Conservation (phyloP, 495 filamentous ascomycete genomes). For the Tuber aestivum region DNA sequence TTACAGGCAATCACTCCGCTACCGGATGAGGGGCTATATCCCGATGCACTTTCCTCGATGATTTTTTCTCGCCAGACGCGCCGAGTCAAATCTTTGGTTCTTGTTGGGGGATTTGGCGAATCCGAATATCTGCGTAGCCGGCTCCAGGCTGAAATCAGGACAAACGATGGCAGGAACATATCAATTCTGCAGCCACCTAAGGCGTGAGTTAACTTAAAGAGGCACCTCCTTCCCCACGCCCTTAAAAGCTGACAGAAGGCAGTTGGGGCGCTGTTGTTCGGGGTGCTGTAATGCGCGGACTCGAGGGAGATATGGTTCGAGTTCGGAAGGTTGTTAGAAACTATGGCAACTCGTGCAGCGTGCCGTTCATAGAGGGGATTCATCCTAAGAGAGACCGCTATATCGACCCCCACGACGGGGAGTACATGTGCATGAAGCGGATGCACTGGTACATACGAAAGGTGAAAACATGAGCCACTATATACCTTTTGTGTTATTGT, state of each 20-base stretch:
- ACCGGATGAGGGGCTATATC: no score
- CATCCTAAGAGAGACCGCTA: conserved; percentile 8
- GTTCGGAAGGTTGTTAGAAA: conserved; percentile 11
- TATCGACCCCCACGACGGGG: background rate
- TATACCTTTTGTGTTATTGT: background rate
- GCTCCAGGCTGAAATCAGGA: conserved; percentile 60
- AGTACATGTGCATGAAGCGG: background rate
- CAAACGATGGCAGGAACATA: conserved; percentile 11
- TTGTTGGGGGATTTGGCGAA: conserved; percentile 65
- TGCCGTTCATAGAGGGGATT: background rate
- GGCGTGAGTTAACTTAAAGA: conserved; percentile 6
- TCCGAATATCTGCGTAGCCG: conserved; percentile 60
- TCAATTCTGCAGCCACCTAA: conserved; percentile 16
- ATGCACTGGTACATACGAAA: conserved; percentile 16
- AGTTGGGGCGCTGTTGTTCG: conserved; percentile 27
- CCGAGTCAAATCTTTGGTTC: conserved; percentile 47
- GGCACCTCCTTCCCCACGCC: no score
- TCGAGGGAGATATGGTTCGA: conserved; percentile 9
- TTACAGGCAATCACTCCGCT: no score
- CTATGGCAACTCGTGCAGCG: background rate
- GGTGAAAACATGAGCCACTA: background rate
- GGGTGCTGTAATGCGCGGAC: conserved; percentile 12
- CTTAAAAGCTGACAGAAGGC: background rate
- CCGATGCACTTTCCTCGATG: no score
- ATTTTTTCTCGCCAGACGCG: no score